phyloP scores from a whole-genome alignment of 495 filamentous ascomycete species.

The Xylaria sp. region DNA sequence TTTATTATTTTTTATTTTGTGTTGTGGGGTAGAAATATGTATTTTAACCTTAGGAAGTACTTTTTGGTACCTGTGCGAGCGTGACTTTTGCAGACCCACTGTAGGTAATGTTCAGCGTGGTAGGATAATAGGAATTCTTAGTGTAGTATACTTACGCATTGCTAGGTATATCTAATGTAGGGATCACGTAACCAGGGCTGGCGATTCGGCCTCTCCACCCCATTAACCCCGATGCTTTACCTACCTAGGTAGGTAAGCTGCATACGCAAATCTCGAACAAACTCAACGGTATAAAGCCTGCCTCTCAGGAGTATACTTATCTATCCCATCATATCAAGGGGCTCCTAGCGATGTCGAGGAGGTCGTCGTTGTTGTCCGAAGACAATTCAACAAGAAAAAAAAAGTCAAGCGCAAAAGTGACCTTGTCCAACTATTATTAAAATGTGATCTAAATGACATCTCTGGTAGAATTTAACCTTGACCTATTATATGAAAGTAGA shows the following conservation, averaged over 20 bases:
- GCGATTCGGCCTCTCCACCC: constrained; percentile 8
- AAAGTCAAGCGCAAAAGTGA: background rate
- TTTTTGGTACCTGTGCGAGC: too few relatives aligned
- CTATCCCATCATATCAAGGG: too few relatives aligned
- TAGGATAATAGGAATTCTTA: background rate
- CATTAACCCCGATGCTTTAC: background rate
- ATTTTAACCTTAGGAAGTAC: too few relatives aligned
- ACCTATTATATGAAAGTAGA: background rate
- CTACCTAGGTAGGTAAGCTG: constrained; percentile 1
- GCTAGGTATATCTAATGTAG: too few relatives aligned
- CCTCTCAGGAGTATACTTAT: too few relatives aligned
- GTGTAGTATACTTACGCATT: too few relatives aligned
- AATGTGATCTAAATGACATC: background rate
- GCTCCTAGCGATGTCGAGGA: background rate
- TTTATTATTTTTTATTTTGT: background rate
- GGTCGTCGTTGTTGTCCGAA: background rate
- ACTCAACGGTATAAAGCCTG: background rate
- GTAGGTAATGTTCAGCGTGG: constrained; percentile 6
- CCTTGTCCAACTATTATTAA: background rate
- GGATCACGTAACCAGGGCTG: background rate
- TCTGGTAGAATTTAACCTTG: background rate
- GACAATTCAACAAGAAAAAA: background rate
- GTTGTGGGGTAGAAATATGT: background rate
- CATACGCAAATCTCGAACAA: background rate
- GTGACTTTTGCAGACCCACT: too few relatives aligned